Evolutionary conservation across 2,329 filamentous ascomycete species (phyloP), one percentile per base, ranked within the genome.

Genomic region (Epichloe sylvatica): DNA sequence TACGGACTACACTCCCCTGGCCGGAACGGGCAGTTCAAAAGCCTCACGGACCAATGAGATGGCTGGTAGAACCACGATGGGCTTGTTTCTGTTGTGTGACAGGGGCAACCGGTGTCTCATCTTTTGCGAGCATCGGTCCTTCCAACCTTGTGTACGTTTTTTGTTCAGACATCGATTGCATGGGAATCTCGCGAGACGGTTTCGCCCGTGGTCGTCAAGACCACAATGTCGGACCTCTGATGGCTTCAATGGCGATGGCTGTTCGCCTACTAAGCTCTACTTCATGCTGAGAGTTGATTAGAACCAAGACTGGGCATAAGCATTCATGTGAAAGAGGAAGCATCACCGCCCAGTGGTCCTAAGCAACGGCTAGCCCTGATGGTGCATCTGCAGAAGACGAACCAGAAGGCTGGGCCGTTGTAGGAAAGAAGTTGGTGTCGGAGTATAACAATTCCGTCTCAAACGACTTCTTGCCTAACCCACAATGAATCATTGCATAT

Each of bases 21-120:
- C 23, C 8, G 36, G 19, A 30, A 23, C 36, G 37, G 36, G 38
- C 38, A 48, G 46, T 23, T 46, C 36, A 21, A 38, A 17, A 17
- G 35, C 35, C 34, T 17, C 36, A 17, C 21, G 34, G 35, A 35
- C 47, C 47, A 49, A 49, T 49, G 19, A n/a, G 4, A 15, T 17
- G 15, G 25, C n/a, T 34, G 19, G 23, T 15, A 36, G n/a, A 38
- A n/a, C 15, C 17, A 35, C 35, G 42, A 8, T 30, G 35, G 48
- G 37, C 43, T 45, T 46, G 48, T 41, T 46, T 46, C 23, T 46
- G 21, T 34, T 42, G 43, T 46, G 43, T 25, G n/a, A 50, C 41
- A 45, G 13, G 25, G 23, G 42, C n/a, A 35, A 23, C 8, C 17
- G 38, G 17, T 50, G 48, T 50, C 43, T 50, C 48, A 50, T 45